These are phyloP conservation scores for Arthrobotrys pseudoclavata DNA, from an alignment of 2,329 filamentous ascomycete species.

Conservation along the genomic window DNA sequence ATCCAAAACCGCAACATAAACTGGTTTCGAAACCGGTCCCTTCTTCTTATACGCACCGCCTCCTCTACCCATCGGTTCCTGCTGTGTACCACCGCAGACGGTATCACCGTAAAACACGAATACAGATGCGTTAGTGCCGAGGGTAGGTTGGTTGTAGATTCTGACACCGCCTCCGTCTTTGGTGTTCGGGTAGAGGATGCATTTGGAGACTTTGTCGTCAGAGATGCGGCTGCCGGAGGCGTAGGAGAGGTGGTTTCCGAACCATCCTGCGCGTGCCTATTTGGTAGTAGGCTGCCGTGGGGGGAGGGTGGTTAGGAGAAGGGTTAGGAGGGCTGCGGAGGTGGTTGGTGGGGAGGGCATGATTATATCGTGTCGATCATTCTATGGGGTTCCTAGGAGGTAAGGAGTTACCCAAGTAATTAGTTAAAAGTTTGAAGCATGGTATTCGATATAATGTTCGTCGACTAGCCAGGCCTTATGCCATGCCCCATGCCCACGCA, in stretches of 20 bases:
- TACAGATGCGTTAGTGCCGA: background rate
- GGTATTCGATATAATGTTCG: background rate
- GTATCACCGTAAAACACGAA: constrained; percentile 28
- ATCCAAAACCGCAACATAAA: constrained; percentile 33
- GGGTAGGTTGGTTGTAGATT: constrained; percentile 31
- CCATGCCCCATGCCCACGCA: background rate
- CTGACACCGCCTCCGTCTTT: constrained; percentile 1
- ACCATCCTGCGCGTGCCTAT: constrained; percentile 27
- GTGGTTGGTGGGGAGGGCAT: background rate
- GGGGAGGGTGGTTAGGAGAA: constrained; percentile 12
- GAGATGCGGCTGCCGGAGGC: background rate
- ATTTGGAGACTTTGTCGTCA: constrained; percentile 5
- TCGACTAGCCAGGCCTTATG: background rate
- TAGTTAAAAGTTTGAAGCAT: background rate
- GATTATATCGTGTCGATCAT: background rate
- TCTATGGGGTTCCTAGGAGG: too few species aligned
- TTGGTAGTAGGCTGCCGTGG: constrained; percentile 30
- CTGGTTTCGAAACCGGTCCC: background rate
- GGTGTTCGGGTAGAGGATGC: constrained; percentile 10
- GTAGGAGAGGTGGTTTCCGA: constrained; percentile 6
- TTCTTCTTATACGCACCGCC: background rate
- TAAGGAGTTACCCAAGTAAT: too few species aligned
- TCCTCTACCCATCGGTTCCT: background rate
- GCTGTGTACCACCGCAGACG: constrained; percentile 5
- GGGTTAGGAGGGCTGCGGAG: constrained; percentile 2